Percentiles rank a stretch among this genome's conserved stretches.
Conservation (phyloP, 2,329 filamentous ascomycete species). For the Claviceps cyperi region DNA sequence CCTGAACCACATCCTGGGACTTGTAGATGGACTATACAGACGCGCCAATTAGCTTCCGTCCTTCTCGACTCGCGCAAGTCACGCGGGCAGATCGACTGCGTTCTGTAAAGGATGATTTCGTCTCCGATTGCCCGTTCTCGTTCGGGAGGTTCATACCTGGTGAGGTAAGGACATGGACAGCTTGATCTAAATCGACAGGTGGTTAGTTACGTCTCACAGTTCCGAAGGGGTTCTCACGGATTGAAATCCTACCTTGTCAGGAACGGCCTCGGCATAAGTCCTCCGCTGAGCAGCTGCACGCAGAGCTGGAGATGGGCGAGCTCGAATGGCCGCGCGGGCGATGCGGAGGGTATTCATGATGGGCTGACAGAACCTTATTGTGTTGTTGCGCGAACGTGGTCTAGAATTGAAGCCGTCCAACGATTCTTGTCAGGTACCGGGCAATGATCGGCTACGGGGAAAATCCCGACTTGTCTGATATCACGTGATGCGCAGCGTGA, state of each 20-base stretch:
- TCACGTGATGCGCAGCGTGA: slow-evolving; percentile 16
- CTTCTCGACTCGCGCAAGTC: slow-evolving; percentile 9
- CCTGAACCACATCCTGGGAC: slow-evolving; percentile 66
- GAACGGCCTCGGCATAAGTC: slow-evolving; percentile 77
- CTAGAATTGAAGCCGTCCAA: slow-evolving; percentile 27
- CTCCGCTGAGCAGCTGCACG: slow-evolving; percentile 67
- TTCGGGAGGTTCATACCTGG: slow-evolving; percentile 55
- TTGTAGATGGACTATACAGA: slow-evolving; percentile 49
- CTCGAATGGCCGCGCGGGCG: slow-evolving; percentile 78
- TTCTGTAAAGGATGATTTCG: slow-evolving; percentile 6
- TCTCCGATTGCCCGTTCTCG: slow-evolving; percentile 10
- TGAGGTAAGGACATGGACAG: slow-evolving; percentile 95
- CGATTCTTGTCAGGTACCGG: slow-evolving; percentile 32
- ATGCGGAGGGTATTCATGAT: slow-evolving; percentile 92
- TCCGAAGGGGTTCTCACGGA: slow-evolving; percentile 10
- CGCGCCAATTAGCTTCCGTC: slow-evolving; percentile 36
- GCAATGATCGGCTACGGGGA: slow-evolving; percentile 26
- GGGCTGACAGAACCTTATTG: slow-evolving; percentile 33
- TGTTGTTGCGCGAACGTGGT: slow-evolving; percentile 29
- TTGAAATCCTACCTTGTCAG: slow-evolving; percentile 53
- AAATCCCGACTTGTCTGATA: slow-evolving; percentile 20
- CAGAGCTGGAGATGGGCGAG: slow-evolving; percentile 56
- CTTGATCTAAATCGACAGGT: slow-evolving; percentile 53
- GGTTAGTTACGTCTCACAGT: slow-evolving; percentile 11
- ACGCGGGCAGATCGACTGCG: slow-evolving; percentile 13